Evolutionary conservation across 1,284 basidiomycete genomes (phyloP).

Genomic region (Prillingera fragicola): DNA sequence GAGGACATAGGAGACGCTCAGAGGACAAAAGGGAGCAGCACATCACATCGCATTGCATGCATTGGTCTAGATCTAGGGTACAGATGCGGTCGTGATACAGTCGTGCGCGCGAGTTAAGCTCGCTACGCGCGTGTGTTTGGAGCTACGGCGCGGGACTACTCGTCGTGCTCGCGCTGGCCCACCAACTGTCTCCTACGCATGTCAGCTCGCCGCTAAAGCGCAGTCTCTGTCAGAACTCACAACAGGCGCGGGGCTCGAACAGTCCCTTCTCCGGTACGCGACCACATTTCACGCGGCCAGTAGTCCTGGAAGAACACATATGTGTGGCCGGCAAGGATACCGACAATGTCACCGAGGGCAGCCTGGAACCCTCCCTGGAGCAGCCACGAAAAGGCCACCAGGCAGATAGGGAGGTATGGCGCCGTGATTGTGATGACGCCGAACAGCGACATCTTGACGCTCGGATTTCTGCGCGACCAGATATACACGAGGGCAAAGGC

Average conservation of each 20-base stretch:
- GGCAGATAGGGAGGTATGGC: slow-evolving; percentile 85
- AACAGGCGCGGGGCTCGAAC: slow-evolving; percentile 70
- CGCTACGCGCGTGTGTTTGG: background rate
- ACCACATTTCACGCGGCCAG: slow-evolving; percentile 82
- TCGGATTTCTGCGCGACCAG: slow-evolving; percentile 90
- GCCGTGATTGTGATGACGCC: slow-evolving; percentile 91
- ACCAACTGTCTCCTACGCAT: slow-evolving; percentile 8
- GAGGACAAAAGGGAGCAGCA: background rate
- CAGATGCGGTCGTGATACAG: too few species aligned
- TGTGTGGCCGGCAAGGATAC: slow-evolving; percentile 83
- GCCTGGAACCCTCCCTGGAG: slow-evolving; percentile 80
- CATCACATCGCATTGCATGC: background rate
- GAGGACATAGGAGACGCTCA: too few species aligned
- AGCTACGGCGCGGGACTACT: background rate
- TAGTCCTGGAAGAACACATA: slow-evolving; percentile 91
- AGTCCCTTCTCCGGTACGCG: slow-evolving; percentile 45
- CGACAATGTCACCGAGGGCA: slow-evolving; percentile 76
- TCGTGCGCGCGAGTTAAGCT: background rate
- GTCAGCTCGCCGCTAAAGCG: slow-evolving; percentile 1
- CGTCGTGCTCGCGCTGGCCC: slow-evolving; percentile 8
- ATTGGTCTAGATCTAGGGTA: background rate
- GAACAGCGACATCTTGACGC: slow-evolving; percentile 90
- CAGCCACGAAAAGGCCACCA: slow-evolving; percentile 83
- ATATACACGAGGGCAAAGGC: slow-evolving; percentile 94
- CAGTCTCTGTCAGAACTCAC: slow-evolving; percentile 54